These are phyloP conservation scores for Komagataella pseudopastoris DNA, from an alignment of 805 yeast species.

Conservation along the genomic window DNA sequence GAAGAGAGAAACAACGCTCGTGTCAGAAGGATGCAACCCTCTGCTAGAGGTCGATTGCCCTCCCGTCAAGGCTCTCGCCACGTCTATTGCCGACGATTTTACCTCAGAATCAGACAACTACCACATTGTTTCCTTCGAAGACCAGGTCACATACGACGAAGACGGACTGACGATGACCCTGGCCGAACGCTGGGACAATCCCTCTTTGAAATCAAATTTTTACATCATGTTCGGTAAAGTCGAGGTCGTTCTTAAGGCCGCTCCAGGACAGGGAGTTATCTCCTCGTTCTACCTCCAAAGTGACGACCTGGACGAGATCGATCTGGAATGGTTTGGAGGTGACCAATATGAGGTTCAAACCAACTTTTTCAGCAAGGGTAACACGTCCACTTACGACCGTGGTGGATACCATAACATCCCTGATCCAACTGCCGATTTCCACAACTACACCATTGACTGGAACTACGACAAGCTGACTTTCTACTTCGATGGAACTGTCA, in stretches of 20 bases:
- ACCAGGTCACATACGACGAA: slow-evolving; percentile 27
- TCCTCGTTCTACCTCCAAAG: slow-evolving; percentile 70
- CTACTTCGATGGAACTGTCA: slow-evolving; percentile 56
- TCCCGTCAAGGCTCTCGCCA: slow-evolving; percentile 48
- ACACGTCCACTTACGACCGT: slow-evolving; percentile 64
- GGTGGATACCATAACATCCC: slow-evolving; percentile 56
- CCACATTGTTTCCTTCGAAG: slow-evolving; percentile 26
- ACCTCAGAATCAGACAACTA: slow-evolving; percentile 29
- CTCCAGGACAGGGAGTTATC: slow-evolving; percentile 66
- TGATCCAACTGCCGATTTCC: slow-evolving; percentile 44
- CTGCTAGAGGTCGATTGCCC: slow-evolving; percentile 14
- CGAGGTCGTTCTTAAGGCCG: slow-evolving; percentile 59
- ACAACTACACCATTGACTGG: slow-evolving; percentile 84
- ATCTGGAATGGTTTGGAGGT: slow-evolving; percentile 78
- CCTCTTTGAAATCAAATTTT: slow-evolving; percentile 62
- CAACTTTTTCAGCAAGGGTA: slow-evolving; percentile 73
- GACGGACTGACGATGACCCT: slow-evolving; percentile 56
- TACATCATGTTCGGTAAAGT: slow-evolving; percentile 85
- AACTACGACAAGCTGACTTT: slow-evolving; percentile 49
- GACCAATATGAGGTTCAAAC: slow-evolving; percentile 65
- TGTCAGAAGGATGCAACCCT: slow-evolving; percentile 18
- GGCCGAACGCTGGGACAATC: slow-evolving; percentile 57
- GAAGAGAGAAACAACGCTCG: slow-evolving; percentile 2
- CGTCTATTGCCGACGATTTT: slow-evolving; percentile 40
- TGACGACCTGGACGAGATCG: slow-evolving; percentile 85